Evolutionary conservation across 768 basidiomycete genomes (phyloP).

Genomic region (Tylopilus balloui): DNA sequence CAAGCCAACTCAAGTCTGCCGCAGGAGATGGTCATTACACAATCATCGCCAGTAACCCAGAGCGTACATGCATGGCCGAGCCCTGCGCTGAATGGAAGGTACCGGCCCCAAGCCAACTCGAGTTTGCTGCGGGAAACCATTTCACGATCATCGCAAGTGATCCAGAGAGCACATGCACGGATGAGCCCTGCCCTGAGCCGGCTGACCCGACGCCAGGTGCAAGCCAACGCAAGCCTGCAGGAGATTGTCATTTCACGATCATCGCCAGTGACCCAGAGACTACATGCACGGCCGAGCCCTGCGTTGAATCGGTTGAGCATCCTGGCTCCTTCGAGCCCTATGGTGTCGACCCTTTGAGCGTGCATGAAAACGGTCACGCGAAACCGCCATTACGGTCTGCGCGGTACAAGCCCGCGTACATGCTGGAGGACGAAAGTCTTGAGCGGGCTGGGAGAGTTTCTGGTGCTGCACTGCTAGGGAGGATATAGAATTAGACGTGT

Average conservation of each 20-base stretch:
- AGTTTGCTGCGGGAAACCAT: neutral
- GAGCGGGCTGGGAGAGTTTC: constrained; percentile 67
- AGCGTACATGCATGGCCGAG: constrained; percentile 18
- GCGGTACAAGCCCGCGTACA: constrained; percentile 74
- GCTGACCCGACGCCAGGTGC: too few relatives aligned
- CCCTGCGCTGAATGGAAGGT: too few relatives aligned
- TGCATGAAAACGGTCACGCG: constrained; percentile 5
- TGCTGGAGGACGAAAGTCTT: constrained; percentile 66
- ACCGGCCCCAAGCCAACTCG: neutral
- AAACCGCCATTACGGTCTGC: constrained; percentile 10
- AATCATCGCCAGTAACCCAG: too few relatives aligned
- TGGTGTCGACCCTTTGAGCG: constrained; percentile 19
- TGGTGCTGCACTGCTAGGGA: constrained; percentile 12
- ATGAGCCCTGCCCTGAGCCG: constrained; percentile 8
- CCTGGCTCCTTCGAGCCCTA: constrained; percentile 7
- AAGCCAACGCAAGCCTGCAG: too few relatives aligned
- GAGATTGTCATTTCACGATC: too few relatives aligned
- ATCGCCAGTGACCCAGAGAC: too few relatives aligned
- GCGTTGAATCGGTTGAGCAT: neutral
- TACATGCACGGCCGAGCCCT: constrained; percentile 17
- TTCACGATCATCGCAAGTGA: constrained; percentile 19
- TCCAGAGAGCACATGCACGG: constrained; percentile 16
- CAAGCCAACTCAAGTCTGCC: too few relatives aligned
- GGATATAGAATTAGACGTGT: neutral
- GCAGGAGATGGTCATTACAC: too few relatives aligned